Evolutionary conservation across 148 eudicot species (phyloP), one percentile per base, ranked within the genome.

Genomic region (Polygonum aviculare): DNA sequence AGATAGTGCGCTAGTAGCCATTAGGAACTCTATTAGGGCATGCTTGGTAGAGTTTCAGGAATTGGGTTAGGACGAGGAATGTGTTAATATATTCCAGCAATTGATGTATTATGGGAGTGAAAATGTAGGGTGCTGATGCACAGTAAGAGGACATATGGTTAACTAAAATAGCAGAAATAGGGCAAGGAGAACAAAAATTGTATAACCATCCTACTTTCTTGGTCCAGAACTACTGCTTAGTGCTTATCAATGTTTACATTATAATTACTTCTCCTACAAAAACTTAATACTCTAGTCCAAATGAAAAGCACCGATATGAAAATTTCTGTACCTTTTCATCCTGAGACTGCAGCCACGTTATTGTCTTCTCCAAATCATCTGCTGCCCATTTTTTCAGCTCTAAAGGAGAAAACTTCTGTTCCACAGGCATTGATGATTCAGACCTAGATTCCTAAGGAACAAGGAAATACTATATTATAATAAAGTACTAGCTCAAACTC

Each of bases 321-420:
- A 62, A 76, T 0, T 41, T 74, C 10, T 77, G 14, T 78, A 89
- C 99, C 97, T 90, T 95, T 75, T 93, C 96, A 36, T 92, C 96
- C 76, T 92, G 96, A 77, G 84, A 89, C 79, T 90, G 87, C 69
- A 95, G 85, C 96, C 96, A 92, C 77, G 85, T 69, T 51, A 92
- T 83, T 67, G 96, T 89, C 81, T 77, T 88, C 22, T 80, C 83
- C 19, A 90, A 81, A 82, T 95, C 99, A 75, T 88, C 90, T n/a
- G 75, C 49, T 80, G 90, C 99, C 97, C 99, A 95, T 76, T 84
- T 90, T 85, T 87, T 88, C 82, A 85, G 91, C 80, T 86, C 86
- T 48, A 82, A 81, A 80, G 89, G 88, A 78, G 86, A 79, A 72
- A 92, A 81, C 12, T 72, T 73, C 41, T 85, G 89, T 69, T 83